Evolutionary conservation across 352 stramenopile species (phyloP), one percentile per base, ranked within the genome.

Genomic region (Pythium coloratum): DNA sequence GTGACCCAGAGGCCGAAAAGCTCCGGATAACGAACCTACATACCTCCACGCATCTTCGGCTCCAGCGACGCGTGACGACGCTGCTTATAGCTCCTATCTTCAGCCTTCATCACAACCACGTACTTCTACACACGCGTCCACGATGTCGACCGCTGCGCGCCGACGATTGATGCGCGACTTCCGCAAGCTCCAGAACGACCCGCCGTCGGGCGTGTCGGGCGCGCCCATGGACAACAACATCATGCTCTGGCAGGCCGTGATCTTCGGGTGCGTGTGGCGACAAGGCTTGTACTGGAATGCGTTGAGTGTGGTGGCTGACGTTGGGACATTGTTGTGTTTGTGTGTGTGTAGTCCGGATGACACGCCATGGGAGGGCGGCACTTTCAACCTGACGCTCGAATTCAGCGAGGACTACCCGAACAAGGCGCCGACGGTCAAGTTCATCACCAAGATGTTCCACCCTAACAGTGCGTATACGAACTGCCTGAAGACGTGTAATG

Each of bases 341-440:
- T n/a, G 10, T 54, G 51, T 96, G 49, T 95, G 86, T 75, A 98
- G 97, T 40, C 97, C 97, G 4, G 97, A 99, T 75, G 97, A 99
- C 71, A 99, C 97, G 44, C 97, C 97, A 7, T 99, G 97, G 97
- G 97, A 99, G 82, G 97, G 97, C 24, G 95, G 94, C 8, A 98
- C 94, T n/a, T 99, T 99, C 77, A 98, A 98, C 77, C 82, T 99
- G 26, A 90, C 97, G 54, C 87, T 99, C 53, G 95, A 99, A 78
- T 99, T 99, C 75, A 98, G 93, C 50, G 97, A 99, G 76, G 98
- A 99, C 69, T 99, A 99, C 80, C 98, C 98, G n/a, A 99, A 99
- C 85, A 99, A 99, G 80, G 94, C 98, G 40, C 96, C 96, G 9
- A 91, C 88, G 10, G 97, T 99, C 51, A 95, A 97, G 53, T 99